A percentile compares a stretch with the other conserved stretches of the same genome.
Conservation (phyloP, 441 rosid species). For the Daphne laureola region DNA sequence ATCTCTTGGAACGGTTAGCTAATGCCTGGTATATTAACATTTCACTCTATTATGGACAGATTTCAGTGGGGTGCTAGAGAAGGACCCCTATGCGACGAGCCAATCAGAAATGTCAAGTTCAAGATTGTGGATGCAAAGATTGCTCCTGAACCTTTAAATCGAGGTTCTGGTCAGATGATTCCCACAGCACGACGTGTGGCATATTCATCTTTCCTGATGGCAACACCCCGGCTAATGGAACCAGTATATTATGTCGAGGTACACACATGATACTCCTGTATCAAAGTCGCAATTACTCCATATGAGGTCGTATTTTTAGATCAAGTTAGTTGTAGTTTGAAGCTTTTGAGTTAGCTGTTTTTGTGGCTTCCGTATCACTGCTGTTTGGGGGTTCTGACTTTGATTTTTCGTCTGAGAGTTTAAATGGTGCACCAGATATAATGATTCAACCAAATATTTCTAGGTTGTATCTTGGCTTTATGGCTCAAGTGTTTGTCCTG, state of each 20-base stretch:
- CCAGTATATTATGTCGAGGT: slow-evolving; percentile 98
- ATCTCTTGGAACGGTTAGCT: slow-evolving; percentile 7
- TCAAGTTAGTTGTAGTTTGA: no score
- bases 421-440: no score
- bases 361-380: no score
- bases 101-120: slow-evolving; percentile 93
- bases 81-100: slow-evolving; percentile 98
- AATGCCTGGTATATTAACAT: slow-evolving; percentile 3
- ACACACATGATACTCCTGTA: slow-evolving; percentile 9
- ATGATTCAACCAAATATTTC: neutral
- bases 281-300: no score
- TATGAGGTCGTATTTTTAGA: no score
- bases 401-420: no score
- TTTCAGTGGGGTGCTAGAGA: slow-evolving; percentile 99
- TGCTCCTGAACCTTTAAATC: slow-evolving; percentile 83
- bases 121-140: slow-evolving; percentile 93
- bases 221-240: slow-evolving; percentile 96
- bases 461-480: neutral
- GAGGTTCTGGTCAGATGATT: slow-evolving; percentile 97
- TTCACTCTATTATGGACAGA: slow-evolving; percentile 28
- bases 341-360: no score
- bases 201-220: slow-evolving; percentile 91
- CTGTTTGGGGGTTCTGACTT: no score
- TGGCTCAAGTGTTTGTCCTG: slow-evolving; percentile 3
- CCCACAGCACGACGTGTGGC: slow-evolving; percentile 95